These are phyloP conservation scores for Cercospora beticola DNA, from an alignment of 2,329 filamentous ascomycete genomes.

Conservation along the genomic window DNA sequence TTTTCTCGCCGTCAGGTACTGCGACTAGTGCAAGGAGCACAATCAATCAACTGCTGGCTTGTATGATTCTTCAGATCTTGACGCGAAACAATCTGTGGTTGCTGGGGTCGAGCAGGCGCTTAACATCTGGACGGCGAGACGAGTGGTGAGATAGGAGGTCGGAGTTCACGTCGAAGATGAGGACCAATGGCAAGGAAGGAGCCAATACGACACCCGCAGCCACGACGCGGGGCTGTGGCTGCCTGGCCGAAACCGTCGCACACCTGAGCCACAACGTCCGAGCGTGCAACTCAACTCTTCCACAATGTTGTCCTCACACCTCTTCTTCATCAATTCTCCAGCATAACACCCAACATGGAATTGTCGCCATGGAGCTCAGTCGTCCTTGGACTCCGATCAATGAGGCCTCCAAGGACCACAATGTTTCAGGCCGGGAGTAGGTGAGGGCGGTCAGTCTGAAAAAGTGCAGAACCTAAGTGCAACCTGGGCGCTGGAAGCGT, in stretches of 20 bases:
- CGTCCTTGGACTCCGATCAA: not conserved
- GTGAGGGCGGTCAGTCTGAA: not conserved
- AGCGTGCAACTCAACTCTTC: not conserved
- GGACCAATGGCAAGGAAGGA: not conserved
- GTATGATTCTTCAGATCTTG: not conserved
- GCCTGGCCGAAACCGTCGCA: not conserved
- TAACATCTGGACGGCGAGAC: not conserved
- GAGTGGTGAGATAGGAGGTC: not conserved
- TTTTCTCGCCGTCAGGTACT: not conserved
- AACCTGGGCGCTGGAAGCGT: not conserved
- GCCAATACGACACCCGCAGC: not conserved
- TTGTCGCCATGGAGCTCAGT: not conserved
- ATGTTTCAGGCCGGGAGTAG: not conserved
- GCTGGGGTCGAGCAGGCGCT: not conserved
- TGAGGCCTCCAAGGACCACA: not conserved
- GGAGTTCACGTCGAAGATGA: not conserved
- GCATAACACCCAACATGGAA: not conserved
- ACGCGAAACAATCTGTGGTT: not conserved
- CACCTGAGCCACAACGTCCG: not conserved
- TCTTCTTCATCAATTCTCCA: not conserved
- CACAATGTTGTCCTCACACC: not conserved
- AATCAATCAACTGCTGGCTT: not conserved
- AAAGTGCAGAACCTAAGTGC: not conserved
- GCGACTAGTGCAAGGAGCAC: not conserved
- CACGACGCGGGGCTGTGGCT: not conserved